A percentile compares a stretch with the other conserved stretches of the same genome.
phyloP scores from a whole-genome alignment of 441 rosid species.

The Geranium incanum region DNA sequence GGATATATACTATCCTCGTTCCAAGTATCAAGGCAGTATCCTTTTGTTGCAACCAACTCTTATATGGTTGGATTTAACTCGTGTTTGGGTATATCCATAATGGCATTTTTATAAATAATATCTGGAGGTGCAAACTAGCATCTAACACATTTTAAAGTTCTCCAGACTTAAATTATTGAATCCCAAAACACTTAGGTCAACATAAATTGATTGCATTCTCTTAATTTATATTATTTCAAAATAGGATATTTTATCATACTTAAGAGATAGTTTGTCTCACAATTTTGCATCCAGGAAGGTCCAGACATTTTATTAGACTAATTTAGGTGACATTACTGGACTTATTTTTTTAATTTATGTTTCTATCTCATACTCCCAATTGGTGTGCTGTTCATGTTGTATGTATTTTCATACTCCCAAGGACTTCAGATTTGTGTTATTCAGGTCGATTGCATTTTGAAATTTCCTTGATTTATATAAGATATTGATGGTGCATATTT shows the following conservation, averaged over 20 bases:
- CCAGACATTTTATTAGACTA: not conserved
- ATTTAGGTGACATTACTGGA: not conserved
- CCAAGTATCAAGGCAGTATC: slow-evolving; percentile 99
- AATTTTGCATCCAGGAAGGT: not conserved
- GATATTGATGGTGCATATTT: slow-evolving; percentile 94
- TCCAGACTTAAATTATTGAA: not conserved
- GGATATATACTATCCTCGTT: slow-evolving; percentile 86
- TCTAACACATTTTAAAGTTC: too few species aligned
- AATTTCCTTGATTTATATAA: slow-evolving; percentile 40
- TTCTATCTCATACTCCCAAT: not conserved
- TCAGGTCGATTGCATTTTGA: slow-evolving; percentile 7
- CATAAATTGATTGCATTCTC: too few species aligned
- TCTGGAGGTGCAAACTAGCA: too few species aligned
- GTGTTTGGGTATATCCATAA: not conserved
- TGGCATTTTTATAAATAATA: not conserved
- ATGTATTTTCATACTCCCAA: not conserved
- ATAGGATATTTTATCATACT: too few species aligned
- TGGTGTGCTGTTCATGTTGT: not conserved
- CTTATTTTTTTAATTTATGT: not conserved
- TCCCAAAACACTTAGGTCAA: too few species aligned
- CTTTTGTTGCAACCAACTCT: slow-evolving; percentile 25
- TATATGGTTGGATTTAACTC: not conserved
- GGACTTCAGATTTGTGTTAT: not conserved
- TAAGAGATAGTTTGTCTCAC: not conserved
- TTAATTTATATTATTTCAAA: too few species aligned